These are phyloP conservation scores for Aphanoascus verrucosus DNA, from an alignment of 2,329 filamentous ascomycete species.

Conservation along the genomic window DNA sequence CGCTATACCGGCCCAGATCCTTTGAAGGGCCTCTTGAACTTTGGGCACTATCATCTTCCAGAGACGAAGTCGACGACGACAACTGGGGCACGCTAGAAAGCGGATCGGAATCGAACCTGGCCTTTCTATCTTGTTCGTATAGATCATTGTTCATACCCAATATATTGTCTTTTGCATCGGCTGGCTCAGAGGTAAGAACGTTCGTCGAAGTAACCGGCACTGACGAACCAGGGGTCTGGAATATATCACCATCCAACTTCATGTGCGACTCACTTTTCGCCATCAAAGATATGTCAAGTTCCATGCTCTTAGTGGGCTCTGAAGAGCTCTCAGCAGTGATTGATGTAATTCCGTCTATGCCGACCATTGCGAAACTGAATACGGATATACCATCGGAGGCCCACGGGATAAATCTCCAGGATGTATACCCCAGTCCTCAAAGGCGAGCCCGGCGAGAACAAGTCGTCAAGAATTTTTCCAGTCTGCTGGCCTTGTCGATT, in stretches of 20 bases:
- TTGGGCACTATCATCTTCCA: conserved; percentile 15
- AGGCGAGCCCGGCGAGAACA: background rate
- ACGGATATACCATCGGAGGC: background rate
- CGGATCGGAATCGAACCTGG: background rate
- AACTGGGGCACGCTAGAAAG: background rate
- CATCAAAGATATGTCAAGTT: background rate
- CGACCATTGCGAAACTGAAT: background rate
- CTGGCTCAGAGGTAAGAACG: background rate
- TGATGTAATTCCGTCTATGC: background rate
- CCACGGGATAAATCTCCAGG: background rate
- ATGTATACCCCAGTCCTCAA: background rate
- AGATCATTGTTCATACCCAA: background rate
- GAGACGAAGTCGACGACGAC: background rate
- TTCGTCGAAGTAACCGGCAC: background rate
- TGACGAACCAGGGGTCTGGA: background rate
- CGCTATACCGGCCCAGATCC: conserved; percentile 14
- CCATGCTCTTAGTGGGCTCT: conserved; percentile 1
- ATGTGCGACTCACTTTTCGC: background rate
- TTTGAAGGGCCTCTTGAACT: conserved; percentile 17
- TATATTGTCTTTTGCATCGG: background rate
- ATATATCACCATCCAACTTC: background rate
- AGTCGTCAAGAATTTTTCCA: background rate
- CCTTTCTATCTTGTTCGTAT: background rate
- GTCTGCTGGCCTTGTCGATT: background rate
- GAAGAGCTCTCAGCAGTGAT: background rate